Evolutionary conservation across 495 filamentous ascomycete species (phyloP).

Genomic region (Hypoxylon trugodes): DNA sequence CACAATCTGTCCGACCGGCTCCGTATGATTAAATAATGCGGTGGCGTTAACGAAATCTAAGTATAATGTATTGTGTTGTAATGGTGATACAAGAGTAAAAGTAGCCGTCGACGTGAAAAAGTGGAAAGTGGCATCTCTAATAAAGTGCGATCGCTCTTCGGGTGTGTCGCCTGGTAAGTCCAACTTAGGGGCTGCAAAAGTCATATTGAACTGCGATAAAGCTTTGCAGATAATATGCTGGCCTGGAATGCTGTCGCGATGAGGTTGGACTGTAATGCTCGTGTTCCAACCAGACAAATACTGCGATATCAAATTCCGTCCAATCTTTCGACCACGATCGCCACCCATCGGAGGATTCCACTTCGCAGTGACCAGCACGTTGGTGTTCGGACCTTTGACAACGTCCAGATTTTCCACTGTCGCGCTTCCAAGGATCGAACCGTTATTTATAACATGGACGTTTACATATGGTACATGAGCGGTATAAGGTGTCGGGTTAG

Average conservation of each 20-base stretch:
- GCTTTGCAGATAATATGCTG: slow-evolving; percentile 76
- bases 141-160: slow-evolving; percentile 68
- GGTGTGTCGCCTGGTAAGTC: slow-evolving; percentile 60
- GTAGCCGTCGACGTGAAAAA: slow-evolving; percentile 85
- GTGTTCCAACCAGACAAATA: slow-evolving; percentile 91
- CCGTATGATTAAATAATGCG: slow-evolving; percentile 81
- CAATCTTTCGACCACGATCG: slow-evolving; percentile 63
- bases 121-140: slow-evolving; percentile 86
- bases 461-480: slow-evolving; percentile 81
- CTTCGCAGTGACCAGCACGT: slow-evolving; percentile 70
- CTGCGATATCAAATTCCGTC: slow-evolving; percentile 77
- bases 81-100: slow-evolving; percentile 83
- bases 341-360: slow-evolving; percentile 80
- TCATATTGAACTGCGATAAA: slow-evolving; percentile 71
- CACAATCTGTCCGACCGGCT: slow-evolving; percentile 77
- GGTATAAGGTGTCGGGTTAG: slow-evolving; percentile 88
- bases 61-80: slow-evolving; percentile 72
- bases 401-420: slow-evolving; percentile 68
- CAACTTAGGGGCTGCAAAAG: slow-evolving; percentile 74
- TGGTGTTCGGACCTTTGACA: slow-evolving; percentile 73
- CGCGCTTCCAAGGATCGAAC: slow-evolving; percentile 76
- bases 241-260: slow-evolving; percentile 74
- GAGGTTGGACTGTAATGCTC: slow-evolving; percentile 73
- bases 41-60: slow-evolving; percentile 83
- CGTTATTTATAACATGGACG: slow-evolving; percentile 76